Evolutionary conservation across 2,329 filamentous ascomycete genomes (phyloP).

Genomic region (Exophiala spinifera): DNA sequence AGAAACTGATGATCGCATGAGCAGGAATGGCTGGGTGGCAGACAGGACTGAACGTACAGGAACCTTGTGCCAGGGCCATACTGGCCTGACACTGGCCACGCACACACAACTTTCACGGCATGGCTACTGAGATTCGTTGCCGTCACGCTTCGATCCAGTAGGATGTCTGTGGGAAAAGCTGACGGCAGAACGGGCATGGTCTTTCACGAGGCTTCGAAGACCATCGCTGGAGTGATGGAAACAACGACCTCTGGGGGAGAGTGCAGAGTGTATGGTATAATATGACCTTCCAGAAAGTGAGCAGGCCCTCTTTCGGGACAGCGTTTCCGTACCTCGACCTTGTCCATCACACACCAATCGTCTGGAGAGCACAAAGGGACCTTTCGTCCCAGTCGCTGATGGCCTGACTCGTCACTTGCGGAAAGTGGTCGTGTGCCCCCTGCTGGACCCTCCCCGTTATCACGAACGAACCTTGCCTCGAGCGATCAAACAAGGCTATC

Average conservation of each 20-base stretch:
- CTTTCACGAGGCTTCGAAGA: not conserved
- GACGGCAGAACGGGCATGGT: conserved; percentile 10
- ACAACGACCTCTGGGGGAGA: not conserved
- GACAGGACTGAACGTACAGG: conserved; percentile 34
- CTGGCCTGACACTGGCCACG: conserved; percentile 45
- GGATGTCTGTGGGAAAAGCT: not conserved
- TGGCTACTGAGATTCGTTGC: conserved; percentile 29
- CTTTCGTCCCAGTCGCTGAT: not conserved
- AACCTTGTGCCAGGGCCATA: conserved; percentile 42
- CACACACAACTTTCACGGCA: conserved; percentile 39
- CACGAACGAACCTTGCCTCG: not conserved
- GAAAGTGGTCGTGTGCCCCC: conserved; percentile 2
- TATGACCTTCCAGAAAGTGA: too few relatives aligned
- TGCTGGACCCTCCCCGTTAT: not conserved
- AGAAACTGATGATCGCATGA: conserved; percentile 49
- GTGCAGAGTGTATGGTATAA: too few relatives aligned
- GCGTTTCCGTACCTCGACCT: too few relatives aligned
- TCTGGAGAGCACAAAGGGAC: too few relatives aligned
- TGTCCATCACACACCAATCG: not conserved
- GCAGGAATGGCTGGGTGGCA: too few relatives aligned
- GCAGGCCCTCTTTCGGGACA: not conserved
- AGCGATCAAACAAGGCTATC: not conserved
- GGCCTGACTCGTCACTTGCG: not conserved
- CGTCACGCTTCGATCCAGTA: conserved; percentile 7
- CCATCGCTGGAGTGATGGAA: not conserved